These are phyloP conservation scores for Citrus mangshanensis DNA, from an alignment of 345 rosid species.

Conservation along the genomic window DNA sequence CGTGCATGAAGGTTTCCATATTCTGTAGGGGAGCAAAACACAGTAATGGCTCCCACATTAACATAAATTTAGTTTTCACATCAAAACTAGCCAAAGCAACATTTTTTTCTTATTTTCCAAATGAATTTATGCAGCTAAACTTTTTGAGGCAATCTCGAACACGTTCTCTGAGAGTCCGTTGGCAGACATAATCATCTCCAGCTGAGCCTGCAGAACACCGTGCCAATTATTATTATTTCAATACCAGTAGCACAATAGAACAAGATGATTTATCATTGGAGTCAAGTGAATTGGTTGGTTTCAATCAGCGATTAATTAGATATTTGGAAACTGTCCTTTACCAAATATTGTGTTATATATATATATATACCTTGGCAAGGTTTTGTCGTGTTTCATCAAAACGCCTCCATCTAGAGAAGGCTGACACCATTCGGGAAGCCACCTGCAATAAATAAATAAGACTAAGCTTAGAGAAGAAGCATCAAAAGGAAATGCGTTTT, in stretches of 20 bases:
- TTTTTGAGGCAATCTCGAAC: conserved; percentile 89
- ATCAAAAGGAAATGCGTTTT: background rate
- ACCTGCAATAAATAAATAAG: conserved; percentile 40
- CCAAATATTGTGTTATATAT: too few species aligned
- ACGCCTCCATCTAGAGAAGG: conserved; percentile 98
- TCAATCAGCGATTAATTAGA: background rate
- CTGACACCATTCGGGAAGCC: conserved; percentile 92
- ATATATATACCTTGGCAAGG: conserved; percentile 57
- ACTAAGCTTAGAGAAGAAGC: background rate
- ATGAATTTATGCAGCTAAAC: conserved; percentile 61
- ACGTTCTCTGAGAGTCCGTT: conserved; percentile 95
- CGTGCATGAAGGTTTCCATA: background rate
- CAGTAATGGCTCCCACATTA: background rate
- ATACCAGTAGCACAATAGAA: background rate
- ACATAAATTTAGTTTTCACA: background rate
- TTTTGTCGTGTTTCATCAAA: conserved; percentile 78
- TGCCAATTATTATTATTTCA: background rate
- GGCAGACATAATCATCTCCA: conserved; percentile 87
- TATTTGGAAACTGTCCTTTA: background rate
- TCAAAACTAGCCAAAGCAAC: background rate
- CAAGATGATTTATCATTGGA: background rate
- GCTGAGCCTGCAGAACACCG: conserved; percentile 61
- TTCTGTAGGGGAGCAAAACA: background rate
- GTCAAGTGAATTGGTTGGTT: background rate
- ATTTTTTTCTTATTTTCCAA: too few species aligned